Evolutionary conservation across 2,329 filamentous ascomycete genomes (phyloP).

Genomic region (Xylariales sp.): DNA sequence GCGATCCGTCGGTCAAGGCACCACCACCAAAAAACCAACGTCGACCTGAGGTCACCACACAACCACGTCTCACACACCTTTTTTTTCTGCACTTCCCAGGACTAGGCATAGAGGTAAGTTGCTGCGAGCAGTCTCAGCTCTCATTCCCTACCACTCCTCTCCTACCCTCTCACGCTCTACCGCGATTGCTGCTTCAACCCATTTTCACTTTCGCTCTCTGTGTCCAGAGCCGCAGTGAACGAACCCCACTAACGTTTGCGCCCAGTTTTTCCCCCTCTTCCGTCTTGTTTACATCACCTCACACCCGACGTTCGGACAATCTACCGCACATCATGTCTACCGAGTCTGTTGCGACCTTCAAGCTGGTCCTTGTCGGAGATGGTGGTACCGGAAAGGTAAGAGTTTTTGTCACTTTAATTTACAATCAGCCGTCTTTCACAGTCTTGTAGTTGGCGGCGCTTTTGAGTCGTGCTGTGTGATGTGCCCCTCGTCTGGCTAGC

Average conservation of each 20-base stretch:
- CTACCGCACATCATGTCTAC: constrained; percentile 62
- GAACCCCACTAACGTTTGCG: constrained; percentile 20
- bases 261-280: constrained; percentile 15
- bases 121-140: too few relatives aligned
- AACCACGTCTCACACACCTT: too few relatives aligned
- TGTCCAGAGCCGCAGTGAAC: background rate
- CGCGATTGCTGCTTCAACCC: background rate
- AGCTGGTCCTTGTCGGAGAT: constrained; percentile 99
- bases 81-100: constrained; percentile 3
- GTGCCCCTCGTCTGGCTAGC: too few relatives aligned
- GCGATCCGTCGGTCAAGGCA: constrained; percentile 6
- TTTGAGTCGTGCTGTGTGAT: too few relatives aligned
- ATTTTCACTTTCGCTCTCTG: background rate
- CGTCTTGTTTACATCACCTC: constrained; percentile 42
- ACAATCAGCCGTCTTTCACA: too few relatives aligned
- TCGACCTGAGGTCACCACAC: too few relatives aligned
- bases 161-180: too few relatives aligned
- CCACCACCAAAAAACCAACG: constrained; percentile 3
- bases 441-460: too few relatives aligned
- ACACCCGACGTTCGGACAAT: constrained; percentile 19
- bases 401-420: too few relatives aligned
- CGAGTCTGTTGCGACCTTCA: constrained; percentile 75
- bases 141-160: background rate
- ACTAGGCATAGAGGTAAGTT: constrained; percentile 3
- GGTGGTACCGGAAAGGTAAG: constrained; percentile 98